These are phyloP conservation scores for Rhodotorula diobovata DNA, from an alignment of 768 basidiomycete species.

Conservation along the genomic window DNA sequence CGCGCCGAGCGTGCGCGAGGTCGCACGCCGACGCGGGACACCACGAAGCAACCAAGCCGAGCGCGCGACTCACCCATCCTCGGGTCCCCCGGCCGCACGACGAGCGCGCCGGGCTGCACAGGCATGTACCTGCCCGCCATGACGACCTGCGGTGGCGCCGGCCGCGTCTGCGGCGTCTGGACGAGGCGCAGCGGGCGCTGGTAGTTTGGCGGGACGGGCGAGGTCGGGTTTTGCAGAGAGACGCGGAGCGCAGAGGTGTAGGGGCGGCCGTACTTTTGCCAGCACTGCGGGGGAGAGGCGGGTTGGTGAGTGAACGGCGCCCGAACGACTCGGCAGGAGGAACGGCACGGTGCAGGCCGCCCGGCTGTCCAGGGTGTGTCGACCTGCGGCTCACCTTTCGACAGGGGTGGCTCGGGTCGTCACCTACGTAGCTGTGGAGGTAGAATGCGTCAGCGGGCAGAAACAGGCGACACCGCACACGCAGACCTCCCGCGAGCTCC, in stretches of 20 bases:
- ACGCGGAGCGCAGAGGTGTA: constrained; percentile 11
- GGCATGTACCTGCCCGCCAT: background rate
- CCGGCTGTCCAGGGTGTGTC: too few species aligned
- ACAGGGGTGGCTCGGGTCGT: constrained; percentile 34
- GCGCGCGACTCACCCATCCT: constrained; percentile 24
- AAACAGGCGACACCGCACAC: too few species aligned
- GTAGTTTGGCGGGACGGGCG: constrained; percentile 11
- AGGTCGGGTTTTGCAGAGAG: background rate
- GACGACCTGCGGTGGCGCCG: background rate
- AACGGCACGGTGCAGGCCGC: too few species aligned
- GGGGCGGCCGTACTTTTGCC: constrained; percentile 25
- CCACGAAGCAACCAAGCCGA: background rate
- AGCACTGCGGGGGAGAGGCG: constrained; percentile 10
- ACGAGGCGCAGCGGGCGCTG: constrained; percentile 27
- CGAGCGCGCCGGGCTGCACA: background rate
- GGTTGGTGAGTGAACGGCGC: background rate
- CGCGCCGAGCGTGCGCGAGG: background rate
- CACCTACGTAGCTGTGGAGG: constrained; percentile 7
- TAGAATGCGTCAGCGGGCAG: too few species aligned
- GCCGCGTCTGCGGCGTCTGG: constrained; percentile 7
- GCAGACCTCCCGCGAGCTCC: too few species aligned
- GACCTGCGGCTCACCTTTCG: constrained; percentile 5
- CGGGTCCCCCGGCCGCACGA: constrained; percentile 15
- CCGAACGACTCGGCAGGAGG: too few species aligned
- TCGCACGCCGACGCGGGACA: too few species aligned